A percentile compares a stretch with the other conserved stretches of the same genome.
Conservation (phyloP, 2,329 filamentous ascomycete species). For the Aspergillus sp. region DNA sequence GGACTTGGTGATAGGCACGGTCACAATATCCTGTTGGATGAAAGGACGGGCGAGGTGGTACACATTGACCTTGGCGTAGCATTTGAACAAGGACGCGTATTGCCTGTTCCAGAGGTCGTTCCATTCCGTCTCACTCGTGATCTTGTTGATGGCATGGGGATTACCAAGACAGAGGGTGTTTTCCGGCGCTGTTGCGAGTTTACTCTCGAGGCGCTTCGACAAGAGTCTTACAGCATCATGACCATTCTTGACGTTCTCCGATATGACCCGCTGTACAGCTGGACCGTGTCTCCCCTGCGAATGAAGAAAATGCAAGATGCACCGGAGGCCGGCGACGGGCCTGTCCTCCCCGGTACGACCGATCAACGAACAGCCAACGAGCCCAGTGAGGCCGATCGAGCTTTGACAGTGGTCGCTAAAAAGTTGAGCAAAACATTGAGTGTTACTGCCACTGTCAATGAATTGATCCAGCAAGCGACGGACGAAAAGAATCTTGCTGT, state of each 20-base stretch:
- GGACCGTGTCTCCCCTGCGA: slow-evolving; percentile 74
- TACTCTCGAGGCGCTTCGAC: slow-evolving; percentile 87
- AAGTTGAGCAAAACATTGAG: slow-evolving; percentile 93
- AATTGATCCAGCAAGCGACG: slow-evolving; percentile 90
- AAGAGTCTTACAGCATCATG: slow-evolving; percentile 96
- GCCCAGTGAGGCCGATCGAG: slow-evolving; percentile 79
- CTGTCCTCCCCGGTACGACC: slow-evolving; percentile 23
- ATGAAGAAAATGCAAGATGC: slow-evolving; percentile 63
- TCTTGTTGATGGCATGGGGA: slow-evolving; percentile 94
- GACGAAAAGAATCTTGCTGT: slow-evolving; percentile 91
- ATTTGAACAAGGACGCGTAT: slow-evolving; percentile 92
- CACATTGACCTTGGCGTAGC: slow-evolving; percentile 97
- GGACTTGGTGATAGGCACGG: slow-evolving; percentile 92
- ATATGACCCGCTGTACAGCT: slow-evolving; percentile 96
- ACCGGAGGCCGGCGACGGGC: slow-evolving; percentile 39
- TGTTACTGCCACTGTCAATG: slow-evolving; percentile 91
- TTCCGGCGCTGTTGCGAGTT: slow-evolving; percentile 99
- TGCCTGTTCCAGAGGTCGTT: slow-evolving; percentile 91
- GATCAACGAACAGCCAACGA: slow-evolving; percentile 47
- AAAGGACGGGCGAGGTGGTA: slow-evolving; percentile 84
- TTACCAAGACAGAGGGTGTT: slow-evolving; percentile 90
- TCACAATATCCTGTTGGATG: slow-evolving; percentile 92
- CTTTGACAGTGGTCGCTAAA: slow-evolving; percentile 88
- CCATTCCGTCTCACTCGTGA: slow-evolving; percentile 93
- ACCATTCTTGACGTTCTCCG: slow-evolving; percentile 94